phyloP scores from a whole-genome alignment of 2,329 filamentous ascomycete genomes.

The Fusarium algeriense region DNA sequence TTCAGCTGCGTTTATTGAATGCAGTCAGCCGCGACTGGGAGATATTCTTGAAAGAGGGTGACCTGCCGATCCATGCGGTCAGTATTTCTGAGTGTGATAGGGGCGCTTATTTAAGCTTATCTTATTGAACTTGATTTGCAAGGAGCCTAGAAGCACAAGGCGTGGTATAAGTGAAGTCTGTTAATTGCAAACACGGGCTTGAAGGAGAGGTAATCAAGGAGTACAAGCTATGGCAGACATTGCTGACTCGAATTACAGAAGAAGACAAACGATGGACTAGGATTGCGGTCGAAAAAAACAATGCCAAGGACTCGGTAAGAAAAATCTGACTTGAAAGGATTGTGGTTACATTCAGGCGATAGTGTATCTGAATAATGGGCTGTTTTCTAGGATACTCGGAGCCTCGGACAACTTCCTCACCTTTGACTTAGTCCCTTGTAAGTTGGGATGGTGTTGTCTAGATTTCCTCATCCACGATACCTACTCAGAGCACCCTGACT shows the following conservation, averaged over 20 bases:
- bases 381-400: background rate
- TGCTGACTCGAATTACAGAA: background rate
- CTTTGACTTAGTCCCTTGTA: background rate
- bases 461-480: background rate
- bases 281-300: background rate
- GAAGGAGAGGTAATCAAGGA: background rate
- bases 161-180: background rate
- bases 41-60: background rate
- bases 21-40: background rate
- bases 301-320: background rate
- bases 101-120: background rate
- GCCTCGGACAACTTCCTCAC: slow-evolving; percentile 20
- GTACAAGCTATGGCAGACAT: background rate
- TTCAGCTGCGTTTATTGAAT: background rate
- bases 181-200: background rate
- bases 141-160: background rate
- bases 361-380: background rate
- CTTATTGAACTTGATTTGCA: background rate
- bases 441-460: background rate
- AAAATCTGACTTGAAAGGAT: background rate
- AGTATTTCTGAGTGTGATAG: background rate
- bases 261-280: background rate
- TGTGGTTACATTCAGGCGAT: slow-evolving; percentile 13
- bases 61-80: background rate
- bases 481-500: background rate